Evolutionary conservation across 2,329 filamentous ascomycete genomes (phyloP), one percentile per base, ranked within the genome.

Genomic region (Microcera coccophila): DNA sequence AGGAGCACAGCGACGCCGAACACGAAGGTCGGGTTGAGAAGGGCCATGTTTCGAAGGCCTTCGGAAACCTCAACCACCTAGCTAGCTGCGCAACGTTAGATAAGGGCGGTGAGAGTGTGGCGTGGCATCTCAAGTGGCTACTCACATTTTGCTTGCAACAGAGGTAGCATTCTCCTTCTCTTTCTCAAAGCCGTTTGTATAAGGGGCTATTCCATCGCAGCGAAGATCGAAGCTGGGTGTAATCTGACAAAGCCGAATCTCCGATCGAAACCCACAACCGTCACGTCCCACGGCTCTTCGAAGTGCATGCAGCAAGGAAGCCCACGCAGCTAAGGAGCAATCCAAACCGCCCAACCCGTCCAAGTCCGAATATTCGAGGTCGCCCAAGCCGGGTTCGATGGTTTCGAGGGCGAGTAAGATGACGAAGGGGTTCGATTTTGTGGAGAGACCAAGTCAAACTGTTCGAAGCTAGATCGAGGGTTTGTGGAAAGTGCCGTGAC

Each of bases 1-100:
- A 88, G 72, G 52, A 97, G 78, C 57, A 97, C 82, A 63, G 90
- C 60, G 56, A 95, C 75, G 64, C 91, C 91, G 60, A 95, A 81
- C 53, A 96, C 71, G 64, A 95, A 95, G 55, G 91, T 87, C 57
- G 85, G 84, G 60, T 78, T 81, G 55, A 84, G 70, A 56, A 84
- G 75, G 61, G 81, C 80, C 81, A 85, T 85, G 55, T 39, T 58
- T 41, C 41, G 40, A 50, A 48, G 51, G 53, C 55, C 45, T 50
- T 36, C 39, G 38, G 44, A 44, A 54, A 42, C 55, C 53, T 52
- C 48, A 50, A 52, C 53, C 49, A 39, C 57, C 54, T 57, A 53
- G 44, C 42, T 53, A 38, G 50, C 54, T 60, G 33, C 29, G 17
- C 9, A 35, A 45, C 44, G 48, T 59, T 49, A 59, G 54, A 37